Conservation (phyloP, 2,329 filamentous ascomycete genomes). For the Trichoderma semiorbis region DNA sequence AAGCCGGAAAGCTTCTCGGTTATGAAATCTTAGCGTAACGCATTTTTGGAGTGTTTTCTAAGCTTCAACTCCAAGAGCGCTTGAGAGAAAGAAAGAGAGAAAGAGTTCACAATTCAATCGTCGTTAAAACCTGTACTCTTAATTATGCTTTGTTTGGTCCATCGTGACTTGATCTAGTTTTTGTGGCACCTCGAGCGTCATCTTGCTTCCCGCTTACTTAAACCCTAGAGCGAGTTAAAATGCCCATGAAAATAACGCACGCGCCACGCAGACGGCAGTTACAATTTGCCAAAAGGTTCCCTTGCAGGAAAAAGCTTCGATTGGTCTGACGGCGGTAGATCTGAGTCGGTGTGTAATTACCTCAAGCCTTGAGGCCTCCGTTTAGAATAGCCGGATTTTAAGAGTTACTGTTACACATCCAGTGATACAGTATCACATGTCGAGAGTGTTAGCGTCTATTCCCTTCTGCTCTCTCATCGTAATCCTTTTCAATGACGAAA, state of each 20-base stretch:
- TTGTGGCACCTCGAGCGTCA: neutral
- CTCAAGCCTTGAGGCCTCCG: conserved; percentile 10
- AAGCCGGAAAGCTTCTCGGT: neutral
- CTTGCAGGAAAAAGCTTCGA: neutral
- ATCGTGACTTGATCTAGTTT: neutral
- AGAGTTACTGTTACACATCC: neutral
- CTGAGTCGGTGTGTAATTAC: conserved; percentile 12
- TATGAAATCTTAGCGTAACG: neutral
- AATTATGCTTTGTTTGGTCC: neutral
- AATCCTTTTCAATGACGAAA: neutral
- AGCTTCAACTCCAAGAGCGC: too few relatives aligned
- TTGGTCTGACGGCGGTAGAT: neutral
- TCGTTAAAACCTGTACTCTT: neutral
- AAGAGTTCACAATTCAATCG: neutral
- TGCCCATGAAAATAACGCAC: conserved; percentile 12
- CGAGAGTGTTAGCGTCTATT: too few relatives aligned
- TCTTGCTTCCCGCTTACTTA: neutral
- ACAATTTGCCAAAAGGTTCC: neutral
- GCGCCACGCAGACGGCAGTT: neutral
- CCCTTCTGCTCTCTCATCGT: too few relatives aligned
- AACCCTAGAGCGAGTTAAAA: neutral
- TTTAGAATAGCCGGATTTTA: neutral
- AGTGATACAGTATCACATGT: neutral
- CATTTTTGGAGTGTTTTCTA: too few relatives aligned
- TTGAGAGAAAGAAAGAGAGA: too few relatives aligned